Evolutionary conservation across 345 rosid genomes (phyloP).

Genomic region (Orychophragmus violaceus): DNA sequence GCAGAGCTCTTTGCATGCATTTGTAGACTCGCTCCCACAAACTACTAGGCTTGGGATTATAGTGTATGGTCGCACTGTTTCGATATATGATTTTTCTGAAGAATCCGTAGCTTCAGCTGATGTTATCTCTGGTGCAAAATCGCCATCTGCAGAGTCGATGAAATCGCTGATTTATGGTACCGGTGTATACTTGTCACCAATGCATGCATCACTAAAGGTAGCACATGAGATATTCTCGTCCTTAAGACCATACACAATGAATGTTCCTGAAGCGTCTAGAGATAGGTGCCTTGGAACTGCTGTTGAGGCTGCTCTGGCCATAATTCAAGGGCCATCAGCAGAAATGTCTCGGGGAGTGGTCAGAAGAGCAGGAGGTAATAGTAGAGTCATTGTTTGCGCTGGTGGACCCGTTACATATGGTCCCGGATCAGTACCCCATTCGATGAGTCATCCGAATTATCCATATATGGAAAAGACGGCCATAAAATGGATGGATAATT

Average conservation of each 20-base stretch:
- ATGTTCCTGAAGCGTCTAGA: slow-evolving; percentile 76
- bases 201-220: slow-evolving; percentile 93
- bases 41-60: slow-evolving; percentile 80
- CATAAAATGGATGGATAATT: slow-evolving; percentile 74
- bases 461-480: slow-evolving; percentile 84
- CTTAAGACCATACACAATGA: slow-evolving; percentile 66
- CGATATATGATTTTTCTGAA: slow-evolving; percentile 90
- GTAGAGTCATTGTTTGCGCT: slow-evolving; percentile 84
- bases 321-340: slow-evolving; percentile 89
- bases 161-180: slow-evolving; percentile 85
- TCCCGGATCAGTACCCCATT: slow-evolving; percentile 89
- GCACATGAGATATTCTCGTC: slow-evolving; percentile 92
- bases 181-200: slow-evolving; percentile 84
- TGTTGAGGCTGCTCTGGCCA: slow-evolving; percentile 84
- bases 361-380: slow-evolving; percentile 83
- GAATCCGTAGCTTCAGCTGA: slow-evolving; percentile 91
- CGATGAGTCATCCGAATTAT: slow-evolving; percentile 79
- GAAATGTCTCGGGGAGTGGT: slow-evolving; percentile 82
- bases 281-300: slow-evolving; percentile 91
- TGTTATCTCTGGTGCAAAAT: slow-evolving; percentile 87
- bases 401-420: slow-evolving; percentile 96
- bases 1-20: slow-evolving; percentile 97
- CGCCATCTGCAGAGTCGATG: slow-evolving; percentile 69
- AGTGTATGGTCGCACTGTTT: slow-evolving; percentile 75
- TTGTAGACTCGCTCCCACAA: slow-evolving; percentile 75